phyloP scores from a whole-genome alignment of 2,329 filamentous ascomycete species.

The Hypoxylon rubiginosum region DNA sequence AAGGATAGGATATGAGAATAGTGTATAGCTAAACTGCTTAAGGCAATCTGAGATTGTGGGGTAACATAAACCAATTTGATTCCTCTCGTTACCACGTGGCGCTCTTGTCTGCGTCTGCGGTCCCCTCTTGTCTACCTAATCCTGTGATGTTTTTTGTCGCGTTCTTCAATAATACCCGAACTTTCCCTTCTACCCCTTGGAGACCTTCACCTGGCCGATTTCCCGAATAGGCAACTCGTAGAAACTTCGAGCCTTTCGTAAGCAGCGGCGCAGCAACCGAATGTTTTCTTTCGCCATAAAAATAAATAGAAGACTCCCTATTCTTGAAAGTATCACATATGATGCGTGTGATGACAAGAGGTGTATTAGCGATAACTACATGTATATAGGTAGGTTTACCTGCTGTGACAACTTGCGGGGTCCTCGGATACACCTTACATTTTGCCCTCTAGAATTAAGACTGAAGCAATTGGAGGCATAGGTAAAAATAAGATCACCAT shows the following conservation, averaged over 20 bases:
- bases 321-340: background rate
- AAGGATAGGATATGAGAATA: background rate
- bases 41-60: slow-evolving; percentile 35
- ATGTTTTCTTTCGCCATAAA: background rate
- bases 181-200: background rate
- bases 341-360: slow-evolving; percentile 11
- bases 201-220: slow-evolving; percentile 7
- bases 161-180: background rate
- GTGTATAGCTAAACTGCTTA: slow-evolving; percentile 24
- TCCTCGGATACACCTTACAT: slow-evolving; percentile 11
- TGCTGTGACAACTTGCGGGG: slow-evolving; percentile 26
- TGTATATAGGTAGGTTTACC: slow-evolving; percentile 5
- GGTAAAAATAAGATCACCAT: background rate
- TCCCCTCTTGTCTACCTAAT: background rate
- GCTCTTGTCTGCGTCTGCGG: slow-evolving; percentile 15
- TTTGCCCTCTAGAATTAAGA: background rate
- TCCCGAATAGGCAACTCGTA: slow-evolving; percentile 31
- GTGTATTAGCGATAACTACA: slow-evolving; percentile 10
- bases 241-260: slow-evolving; percentile 22
- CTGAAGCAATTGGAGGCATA: background rate
- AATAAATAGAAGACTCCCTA: background rate
- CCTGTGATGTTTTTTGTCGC: background rate
- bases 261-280: slow-evolving; percentile 1
- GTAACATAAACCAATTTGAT: slow-evolving; percentile 22
- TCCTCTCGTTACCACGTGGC: slow-evolving; percentile 34